Conservation (phyloP, 164 flowering plant genomes). For the Warburgia ugandensis region DNA sequence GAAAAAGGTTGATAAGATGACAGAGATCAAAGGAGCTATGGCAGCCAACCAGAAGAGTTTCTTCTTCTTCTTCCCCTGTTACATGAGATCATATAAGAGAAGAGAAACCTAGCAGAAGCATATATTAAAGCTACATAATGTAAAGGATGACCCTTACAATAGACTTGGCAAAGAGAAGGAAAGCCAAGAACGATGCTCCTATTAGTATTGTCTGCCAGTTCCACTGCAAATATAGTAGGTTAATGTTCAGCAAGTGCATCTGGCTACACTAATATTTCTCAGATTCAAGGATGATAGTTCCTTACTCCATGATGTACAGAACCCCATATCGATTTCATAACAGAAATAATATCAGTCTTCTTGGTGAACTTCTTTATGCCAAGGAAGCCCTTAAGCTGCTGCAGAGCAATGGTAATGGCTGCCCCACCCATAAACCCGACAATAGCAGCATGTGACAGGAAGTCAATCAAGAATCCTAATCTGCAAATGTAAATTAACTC, state of each 20-base stretch:
- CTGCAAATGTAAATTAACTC: constrained; percentile 22
- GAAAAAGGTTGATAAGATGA: constrained; percentile 65
- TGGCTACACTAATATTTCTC: not conserved
- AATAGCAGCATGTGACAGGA: constrained; percentile 91
- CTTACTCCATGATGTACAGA: constrained; percentile 73
- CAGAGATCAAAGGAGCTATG: constrained; percentile 83
- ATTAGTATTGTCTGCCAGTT: constrained; percentile 89
- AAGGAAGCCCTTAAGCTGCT: constrained; percentile 92
- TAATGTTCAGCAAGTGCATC: not conserved
- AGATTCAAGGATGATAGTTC: not conserved
- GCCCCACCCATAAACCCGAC: constrained; percentile 99
- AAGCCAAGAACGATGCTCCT: constrained; percentile 52
- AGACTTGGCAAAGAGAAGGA: constrained; percentile 65
- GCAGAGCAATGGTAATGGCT: constrained; percentile 89
- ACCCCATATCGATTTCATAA: constrained; percentile 51
- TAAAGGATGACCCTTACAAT: constrained; percentile 46
- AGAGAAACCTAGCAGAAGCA: not conserved
- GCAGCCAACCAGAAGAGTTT: constrained; percentile 86
- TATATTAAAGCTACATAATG: not conserved
- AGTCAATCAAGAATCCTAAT: constrained; percentile 89
- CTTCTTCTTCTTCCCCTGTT: constrained; percentile 83
- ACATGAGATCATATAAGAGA: constrained; percentile 12
- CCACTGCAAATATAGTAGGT: constrained; percentile 55
- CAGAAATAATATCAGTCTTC: constrained; percentile 65
- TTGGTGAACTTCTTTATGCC: constrained; percentile 72